Evolutionary conservation across 352 stramenopile genomes (phyloP).

Genomic region (Pythium apleroticum): DNA sequence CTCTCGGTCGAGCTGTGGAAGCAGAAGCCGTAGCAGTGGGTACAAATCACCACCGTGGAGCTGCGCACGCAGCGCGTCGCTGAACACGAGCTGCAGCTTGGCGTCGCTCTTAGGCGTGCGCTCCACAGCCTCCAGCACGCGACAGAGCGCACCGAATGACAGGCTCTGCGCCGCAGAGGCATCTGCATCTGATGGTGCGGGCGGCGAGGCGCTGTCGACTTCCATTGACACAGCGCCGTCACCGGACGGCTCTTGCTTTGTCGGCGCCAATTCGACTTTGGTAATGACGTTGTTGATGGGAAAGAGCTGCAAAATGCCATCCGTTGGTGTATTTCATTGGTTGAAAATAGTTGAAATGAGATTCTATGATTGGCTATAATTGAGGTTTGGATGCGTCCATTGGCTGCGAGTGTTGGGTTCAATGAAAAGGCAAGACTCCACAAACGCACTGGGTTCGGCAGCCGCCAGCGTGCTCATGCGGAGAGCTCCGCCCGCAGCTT

Average conservation of each 20-base stretch:
- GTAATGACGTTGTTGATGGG: neutral
- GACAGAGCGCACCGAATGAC: constrained; percentile 75
- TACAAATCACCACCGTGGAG: constrained; percentile 63
- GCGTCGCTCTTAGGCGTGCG: constrained; percentile 68
- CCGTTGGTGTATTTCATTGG: neutral
- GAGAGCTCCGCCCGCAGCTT: neutral
- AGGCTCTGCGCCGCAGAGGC: constrained; percentile 36
- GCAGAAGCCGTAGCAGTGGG: constrained; percentile 67
- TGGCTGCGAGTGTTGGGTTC: neutral
- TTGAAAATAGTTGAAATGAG: neutral
- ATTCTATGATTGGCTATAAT: neutral
- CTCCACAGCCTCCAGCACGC: constrained; percentile 68
- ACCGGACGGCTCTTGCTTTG: neutral
- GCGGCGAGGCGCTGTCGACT: neutral
- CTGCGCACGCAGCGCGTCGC: constrained; percentile 50
- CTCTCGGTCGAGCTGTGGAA: constrained; percentile 81
- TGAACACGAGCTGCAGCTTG: constrained; percentile 81
- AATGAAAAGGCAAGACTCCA: neutral
- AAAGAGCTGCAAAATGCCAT: neutral
- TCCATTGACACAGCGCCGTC: neutral
- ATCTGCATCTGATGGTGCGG: neutral
- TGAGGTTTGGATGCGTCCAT: neutral
- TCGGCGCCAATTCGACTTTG: neutral
- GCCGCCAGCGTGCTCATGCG: neutral
- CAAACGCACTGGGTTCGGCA: neutral